A percentile compares a stretch with the other conserved stretches of the same genome.
Conservation (phyloP, 306 rosid species). For the Sphenostylis stenocarpa region DNA sequence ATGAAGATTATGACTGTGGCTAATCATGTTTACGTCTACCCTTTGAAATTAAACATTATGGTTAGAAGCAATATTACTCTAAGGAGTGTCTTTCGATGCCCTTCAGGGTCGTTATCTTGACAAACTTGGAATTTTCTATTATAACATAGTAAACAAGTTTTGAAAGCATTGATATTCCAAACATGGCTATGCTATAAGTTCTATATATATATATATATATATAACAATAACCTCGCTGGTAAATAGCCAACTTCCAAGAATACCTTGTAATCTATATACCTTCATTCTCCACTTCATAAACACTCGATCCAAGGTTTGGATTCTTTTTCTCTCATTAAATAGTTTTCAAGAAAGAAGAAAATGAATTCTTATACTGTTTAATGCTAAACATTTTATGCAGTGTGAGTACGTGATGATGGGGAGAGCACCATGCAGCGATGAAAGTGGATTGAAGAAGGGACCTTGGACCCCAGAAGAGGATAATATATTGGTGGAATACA, state of each 20-base stretch:
- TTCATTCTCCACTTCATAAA: slow-evolving; percentile 27
- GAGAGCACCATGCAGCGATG: slow-evolving; percentile 35
- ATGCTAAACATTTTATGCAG: slow-evolving; percentile 19
- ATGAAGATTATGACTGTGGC: not conserved
- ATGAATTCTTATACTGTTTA: not conserved
- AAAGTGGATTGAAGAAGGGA: slow-evolving; percentile 50
- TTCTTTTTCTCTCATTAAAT: not conserved
- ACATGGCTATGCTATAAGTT: slow-evolving; percentile 8
- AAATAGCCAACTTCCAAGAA: slow-evolving; percentile 6
- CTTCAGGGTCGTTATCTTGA: no score
- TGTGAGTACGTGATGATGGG: slow-evolving; percentile 33
- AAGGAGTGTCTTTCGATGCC: not conserved
- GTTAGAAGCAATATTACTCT: not conserved
- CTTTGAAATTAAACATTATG: slow-evolving; percentile 29
- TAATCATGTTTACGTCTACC: not conserved
- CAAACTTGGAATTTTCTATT: slow-evolving; percentile 30
- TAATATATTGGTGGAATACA: slow-evolving; percentile 36
- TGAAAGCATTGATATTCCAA: slow-evolving; percentile 10
- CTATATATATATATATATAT: not conserved
- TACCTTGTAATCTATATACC: not conserved
- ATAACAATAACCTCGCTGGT: slow-evolving; percentile 20
- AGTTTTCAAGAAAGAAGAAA: not conserved
- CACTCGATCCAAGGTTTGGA: slow-evolving; percentile 24
- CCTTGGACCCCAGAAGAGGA: slow-evolving; percentile 61
- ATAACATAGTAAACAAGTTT: slow-evolving; percentile 18